Evolutionary conservation across 2,329 filamentous ascomycete species (phyloP), one percentile per base, ranked within the genome.

Genomic region (Ceratocystis papillata): DNA sequence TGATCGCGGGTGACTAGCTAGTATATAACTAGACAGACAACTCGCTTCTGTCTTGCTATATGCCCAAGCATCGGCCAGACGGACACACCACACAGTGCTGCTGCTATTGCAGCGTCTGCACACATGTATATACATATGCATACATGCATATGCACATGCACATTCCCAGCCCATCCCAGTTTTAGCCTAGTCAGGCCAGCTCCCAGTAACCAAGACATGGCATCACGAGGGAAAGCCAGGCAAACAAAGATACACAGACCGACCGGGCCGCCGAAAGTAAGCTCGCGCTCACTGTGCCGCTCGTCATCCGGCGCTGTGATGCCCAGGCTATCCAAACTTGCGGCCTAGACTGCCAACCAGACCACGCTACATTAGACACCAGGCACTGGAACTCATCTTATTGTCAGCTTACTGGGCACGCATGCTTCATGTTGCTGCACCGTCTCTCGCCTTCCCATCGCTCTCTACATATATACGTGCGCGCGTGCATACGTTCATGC

Each of bases 111-210:
- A 28, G 22, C 55, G 3, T 59, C 55, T 59, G 55, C 55, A 59
- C 55, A 59, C 28, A 7, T 59, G 55, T 59, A 59, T 59, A 59
- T 59, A 33, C 55, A 59, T 37, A 59, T 59, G 55, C 55, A 59
- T 7, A 10, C 17, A 17, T 59, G 55, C 55, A 59, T 59, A 59
- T 59, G 55, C 55, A 59, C 28, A 59, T 59, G 55, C 55, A 37
- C n/a, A n/a, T 59, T 59, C 28, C 55, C 55, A 59, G 55, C 55
- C 55, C 25, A 59, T 28, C 17, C 55, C 30, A 59, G 7, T 30
- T 59, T n/a, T 33, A 33, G 25, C 55, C 55, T 59, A 37, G 55
- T 59, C 30, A 59, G 55, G 55, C 55, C 30, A 37, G 55, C 37
- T n/a, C 55, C 55, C 15, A n/a, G 55, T 41, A 41, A 33, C 55